Conservation (phyloP, 352 stramenopile species). For the Phytopythium mirpurense region DNA sequence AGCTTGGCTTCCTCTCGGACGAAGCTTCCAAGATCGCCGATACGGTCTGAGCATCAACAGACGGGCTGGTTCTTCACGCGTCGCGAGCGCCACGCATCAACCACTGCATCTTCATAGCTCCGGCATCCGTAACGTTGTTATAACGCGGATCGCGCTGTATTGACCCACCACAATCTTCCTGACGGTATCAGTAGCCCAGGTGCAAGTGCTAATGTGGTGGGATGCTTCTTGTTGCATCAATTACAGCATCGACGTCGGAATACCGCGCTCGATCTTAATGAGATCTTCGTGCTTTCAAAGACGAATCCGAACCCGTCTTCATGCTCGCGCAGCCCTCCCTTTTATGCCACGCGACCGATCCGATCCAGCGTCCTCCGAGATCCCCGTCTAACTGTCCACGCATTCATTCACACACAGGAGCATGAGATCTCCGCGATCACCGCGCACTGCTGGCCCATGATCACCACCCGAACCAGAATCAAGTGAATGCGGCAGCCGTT, state of each 20-base stretch:
- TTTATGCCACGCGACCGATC: conserved; percentile 5
- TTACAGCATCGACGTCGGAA: too few relatives aligned
- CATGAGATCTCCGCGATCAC: background rate
- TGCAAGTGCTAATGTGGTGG: too few relatives aligned
- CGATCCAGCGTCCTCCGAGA: too few relatives aligned
- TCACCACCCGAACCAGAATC: too few relatives aligned
- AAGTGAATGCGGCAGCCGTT: too few relatives aligned
- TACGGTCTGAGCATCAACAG: conserved; percentile 39
- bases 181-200: too few relatives aligned
- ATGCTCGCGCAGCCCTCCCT: background rate
- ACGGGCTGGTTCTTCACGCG: conserved; percentile 9
- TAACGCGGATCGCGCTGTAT: background rate
- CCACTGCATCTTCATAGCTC: background rate
- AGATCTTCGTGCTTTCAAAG: background rate
- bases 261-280: too few relatives aligned
- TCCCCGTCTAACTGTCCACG: too few relatives aligned
- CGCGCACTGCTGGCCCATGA: too few relatives aligned
- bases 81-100: conserved; percentile 7
- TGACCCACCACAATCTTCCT: background rate
- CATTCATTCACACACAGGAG: too few relatives aligned
- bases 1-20: conserved; percentile 71
- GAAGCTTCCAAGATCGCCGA: conserved; percentile 64
- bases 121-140: background rate
- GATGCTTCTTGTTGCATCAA: too few relatives aligned
- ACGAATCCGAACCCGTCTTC: background rate